These are phyloP conservation scores for Malus orientalis DNA, from an alignment of 306 rosid genomes.

Conservation along the genomic window DNA sequence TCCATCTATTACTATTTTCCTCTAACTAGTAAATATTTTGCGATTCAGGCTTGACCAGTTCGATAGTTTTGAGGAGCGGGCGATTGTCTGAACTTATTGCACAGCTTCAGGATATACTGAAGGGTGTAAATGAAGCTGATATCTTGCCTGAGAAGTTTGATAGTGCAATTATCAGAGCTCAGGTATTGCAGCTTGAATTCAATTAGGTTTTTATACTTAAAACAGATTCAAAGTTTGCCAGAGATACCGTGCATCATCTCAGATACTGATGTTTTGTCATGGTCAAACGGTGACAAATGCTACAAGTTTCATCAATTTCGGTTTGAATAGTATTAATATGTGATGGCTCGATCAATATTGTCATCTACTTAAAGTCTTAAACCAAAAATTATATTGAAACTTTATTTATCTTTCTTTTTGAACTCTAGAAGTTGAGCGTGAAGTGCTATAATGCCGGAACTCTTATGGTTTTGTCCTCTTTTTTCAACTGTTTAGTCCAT, in stretches of 20 bases:
- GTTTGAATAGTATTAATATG: background rate
- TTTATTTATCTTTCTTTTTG: background rate
- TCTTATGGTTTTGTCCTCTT: background rate
- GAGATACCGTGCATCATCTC: background rate
- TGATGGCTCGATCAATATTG: background rate
- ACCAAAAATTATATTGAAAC: background rate
- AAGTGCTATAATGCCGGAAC: background rate
- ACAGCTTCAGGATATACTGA: slow-evolving; percentile 61
- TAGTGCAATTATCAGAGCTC: slow-evolving; percentile 39
- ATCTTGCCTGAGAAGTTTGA: slow-evolving; percentile 42
- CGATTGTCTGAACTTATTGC: slow-evolving; percentile 50
- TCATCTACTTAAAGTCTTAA: background rate
- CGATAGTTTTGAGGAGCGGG: slow-evolving; percentile 61
- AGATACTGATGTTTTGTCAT: background rate
- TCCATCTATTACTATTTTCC: background rate
- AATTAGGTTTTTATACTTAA: background rate
- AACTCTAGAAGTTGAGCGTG: background rate
- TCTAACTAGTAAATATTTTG: background rate
- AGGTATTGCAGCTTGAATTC: slow-evolving; percentile 29
- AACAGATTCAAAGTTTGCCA: background rate
- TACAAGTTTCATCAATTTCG: background rate
- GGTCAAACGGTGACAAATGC: background rate
- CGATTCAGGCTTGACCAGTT: slow-evolving; percentile 60
- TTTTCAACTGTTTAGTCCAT: background rate
- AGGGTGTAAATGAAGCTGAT: slow-evolving; percentile 53